Base-by-base conservation (phyloP, 352 stramenopile species). In the Globisporangium splendens region DNA sequence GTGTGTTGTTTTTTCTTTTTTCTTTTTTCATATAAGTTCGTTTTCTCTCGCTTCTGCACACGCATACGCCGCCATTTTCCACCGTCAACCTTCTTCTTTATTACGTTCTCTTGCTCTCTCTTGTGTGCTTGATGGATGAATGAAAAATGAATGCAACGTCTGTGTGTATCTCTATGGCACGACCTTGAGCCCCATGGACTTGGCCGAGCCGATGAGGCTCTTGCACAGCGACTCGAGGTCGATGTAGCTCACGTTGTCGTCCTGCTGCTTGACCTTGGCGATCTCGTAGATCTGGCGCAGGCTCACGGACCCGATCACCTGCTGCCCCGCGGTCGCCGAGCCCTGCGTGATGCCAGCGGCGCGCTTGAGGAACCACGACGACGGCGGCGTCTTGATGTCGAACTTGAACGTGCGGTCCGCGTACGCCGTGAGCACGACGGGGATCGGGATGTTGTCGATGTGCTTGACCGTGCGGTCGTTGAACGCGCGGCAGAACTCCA, bases 401-500 rank as follows among this genome's bases (percentile, higher is more conserved):
- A 99, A 99, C 52, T 92, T 96, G 74, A 99, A 99, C 49, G 90
- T 97, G 55, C 97, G 83, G 79, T 99, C 96, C 21, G 72, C 82
- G 65, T 89, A 98, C 18, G 97, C 97, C 28, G 84, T 94, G 59
- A 99, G 79, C 68, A 91, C 75, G 4, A 99, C 96, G 8, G 89
- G 86, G 17, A 98, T 80, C 21, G 96, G 95, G 31, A 89, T 96
- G 59, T 97, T 94, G 28, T 96, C 88, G 59, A 92, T 91, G 42
- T 97, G 81, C 42, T 92, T 83, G 70, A 81, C 79, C 42, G 96
- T 98, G 61, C 85, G 85, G 17, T 98, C 96, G 72, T 99, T 99
- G 73, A 99, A 99, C 55, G 96, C 88, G 80, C 98, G 98, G 87
- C 96, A 99, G 77, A 99, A 99, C 75, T 99, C 95, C 77, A 98